These are phyloP conservation scores for Syzygium aqueum DNA, from an alignment of 345 rosid genomes.

Conservation along the genomic window DNA sequence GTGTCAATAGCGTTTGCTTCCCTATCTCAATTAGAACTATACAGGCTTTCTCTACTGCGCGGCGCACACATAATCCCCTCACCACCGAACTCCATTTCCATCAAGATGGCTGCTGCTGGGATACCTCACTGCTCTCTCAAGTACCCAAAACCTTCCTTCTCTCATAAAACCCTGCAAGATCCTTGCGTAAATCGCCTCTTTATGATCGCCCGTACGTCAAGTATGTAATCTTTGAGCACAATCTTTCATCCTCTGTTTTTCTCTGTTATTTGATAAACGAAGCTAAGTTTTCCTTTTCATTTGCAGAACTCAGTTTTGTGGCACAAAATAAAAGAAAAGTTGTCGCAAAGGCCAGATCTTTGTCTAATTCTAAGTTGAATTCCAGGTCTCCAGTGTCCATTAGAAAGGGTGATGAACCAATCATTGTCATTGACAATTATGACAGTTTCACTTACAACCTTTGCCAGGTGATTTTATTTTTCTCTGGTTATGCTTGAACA, in stretches of 20 bases:
- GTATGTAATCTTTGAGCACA: constrained; percentile 2
- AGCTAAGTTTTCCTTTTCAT: background rate
- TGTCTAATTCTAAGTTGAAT: constrained; percentile 17
- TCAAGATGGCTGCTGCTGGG: constrained; percentile 2
- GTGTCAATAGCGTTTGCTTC: background rate
- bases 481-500: background rate
- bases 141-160: constrained; percentile 7
- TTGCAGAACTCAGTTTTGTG: constrained; percentile 31
- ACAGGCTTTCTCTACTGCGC: background rate
- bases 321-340: constrained; percentile 25
- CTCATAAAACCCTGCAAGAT: background rate
- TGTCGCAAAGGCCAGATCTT: constrained; percentile 30
- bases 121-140: constrained; percentile 3
- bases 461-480: constrained; percentile 55
- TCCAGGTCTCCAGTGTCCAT: constrained; percentile 16
- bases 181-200: background rate
- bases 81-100: background rate
- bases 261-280: background rate
- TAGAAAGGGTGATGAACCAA: constrained; percentile 34
- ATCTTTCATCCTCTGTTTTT: background rate
- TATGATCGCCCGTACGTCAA: background rate
- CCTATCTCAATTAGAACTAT: background rate
- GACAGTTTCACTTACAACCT: constrained; percentile 96
- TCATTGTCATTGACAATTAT: constrained; percentile 83
- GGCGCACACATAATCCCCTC: background rate